Evolutionary conservation across 306 rosid species (phyloP), one percentile per base, ranked within the genome.

Genomic region (Quercus berberidifolia): DNA sequence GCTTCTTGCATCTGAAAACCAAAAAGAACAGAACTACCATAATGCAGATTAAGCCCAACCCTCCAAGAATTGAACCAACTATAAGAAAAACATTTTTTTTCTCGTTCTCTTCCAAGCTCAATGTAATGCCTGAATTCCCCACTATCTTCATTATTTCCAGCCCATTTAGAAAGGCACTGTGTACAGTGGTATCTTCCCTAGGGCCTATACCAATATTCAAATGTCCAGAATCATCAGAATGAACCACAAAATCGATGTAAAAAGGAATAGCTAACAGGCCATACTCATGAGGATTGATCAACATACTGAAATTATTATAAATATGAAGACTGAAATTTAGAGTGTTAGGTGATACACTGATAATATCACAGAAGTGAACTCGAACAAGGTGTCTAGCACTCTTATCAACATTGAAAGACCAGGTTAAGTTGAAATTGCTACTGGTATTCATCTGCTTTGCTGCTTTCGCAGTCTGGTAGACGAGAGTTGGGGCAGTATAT

Each of bases 281-380:
- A 0, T 1, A 20, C 4, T 63, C 5, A 17, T 0, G 0, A 0
- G 28, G 5, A 49, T 13, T 1, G 63, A 41, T 26, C 5, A 3
- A 25, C 68, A 0, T 0, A 60, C 4, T 20, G 20, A 81, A 71
- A 3, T 25, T 71, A 9, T 71, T 41, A 30, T 78, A 76, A n/a
- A 84, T 59, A 65, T 30, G 71, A 13, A 84, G 23, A 76, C 67
- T 35, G 72, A 88, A 88, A 3, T 0, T 0, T 0, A 65, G 4
- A 4, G 0, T 1, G 9, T 19, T 8, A 1, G 3, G 0, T 7
- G 58, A 0, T 0, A 0, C 0, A 68, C 80, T 51, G 12, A 77
- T 3, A 41, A 71, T 26, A 64, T 86, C 84, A 59, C 85, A 88
- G 80, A 88, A 83, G 55, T 88, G 90, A 58, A 76, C 64, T 55